phyloP scores from a whole-genome alignment of 2,329 filamentous ascomycete genomes.

The Calonectria naviculata region DNA sequence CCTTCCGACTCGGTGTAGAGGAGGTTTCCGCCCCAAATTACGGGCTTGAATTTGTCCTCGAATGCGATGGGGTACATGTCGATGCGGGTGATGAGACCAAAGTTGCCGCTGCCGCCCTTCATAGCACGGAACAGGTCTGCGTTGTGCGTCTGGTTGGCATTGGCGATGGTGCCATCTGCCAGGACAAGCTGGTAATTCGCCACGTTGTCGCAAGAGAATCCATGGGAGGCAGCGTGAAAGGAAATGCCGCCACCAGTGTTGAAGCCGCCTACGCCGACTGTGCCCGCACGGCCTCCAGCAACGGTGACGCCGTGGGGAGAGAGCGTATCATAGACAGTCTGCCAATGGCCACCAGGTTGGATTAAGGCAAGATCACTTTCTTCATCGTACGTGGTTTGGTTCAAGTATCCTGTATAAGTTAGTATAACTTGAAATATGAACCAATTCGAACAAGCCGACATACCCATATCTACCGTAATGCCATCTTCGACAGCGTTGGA shows the following conservation, averaged over 20 bases:
- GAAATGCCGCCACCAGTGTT: slow-evolving; percentile 50
- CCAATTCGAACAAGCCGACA: neutral
- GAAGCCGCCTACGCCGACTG: slow-evolving; percentile 50
- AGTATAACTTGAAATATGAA: neutral
- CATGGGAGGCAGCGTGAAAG: slow-evolving; percentile 46
- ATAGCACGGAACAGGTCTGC: slow-evolving; percentile 58
- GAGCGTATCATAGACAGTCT: slow-evolving; percentile 49
- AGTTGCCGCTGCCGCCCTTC: slow-evolving; percentile 60
- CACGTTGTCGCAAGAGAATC: slow-evolving; percentile 54
- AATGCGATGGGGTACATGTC: slow-evolving; percentile 47
- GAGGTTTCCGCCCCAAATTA: slow-evolving; percentile 46
- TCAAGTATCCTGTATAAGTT: slow-evolving; percentile 40
- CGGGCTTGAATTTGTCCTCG: slow-evolving; percentile 35
- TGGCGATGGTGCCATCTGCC: slow-evolving; percentile 53
- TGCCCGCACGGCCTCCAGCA: slow-evolving; percentile 48
- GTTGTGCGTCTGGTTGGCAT: slow-evolving; percentile 52
- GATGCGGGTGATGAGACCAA: slow-evolving; percentile 51
- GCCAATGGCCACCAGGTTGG: slow-evolving; percentile 50
- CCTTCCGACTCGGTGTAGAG: slow-evolving; percentile 35
- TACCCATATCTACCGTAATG: slow-evolving; percentile 50
- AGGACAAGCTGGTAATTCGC: slow-evolving; percentile 57
- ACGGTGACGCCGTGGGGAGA: slow-evolving; percentile 45
- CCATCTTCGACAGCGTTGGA: slow-evolving; percentile 50
- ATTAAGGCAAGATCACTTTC: slow-evolving; percentile 44
- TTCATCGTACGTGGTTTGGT: slow-evolving; percentile 42